phyloP scores from a whole-genome alignment of 1,139 yeast species.

The Hyphopichia khmerensis region DNA sequence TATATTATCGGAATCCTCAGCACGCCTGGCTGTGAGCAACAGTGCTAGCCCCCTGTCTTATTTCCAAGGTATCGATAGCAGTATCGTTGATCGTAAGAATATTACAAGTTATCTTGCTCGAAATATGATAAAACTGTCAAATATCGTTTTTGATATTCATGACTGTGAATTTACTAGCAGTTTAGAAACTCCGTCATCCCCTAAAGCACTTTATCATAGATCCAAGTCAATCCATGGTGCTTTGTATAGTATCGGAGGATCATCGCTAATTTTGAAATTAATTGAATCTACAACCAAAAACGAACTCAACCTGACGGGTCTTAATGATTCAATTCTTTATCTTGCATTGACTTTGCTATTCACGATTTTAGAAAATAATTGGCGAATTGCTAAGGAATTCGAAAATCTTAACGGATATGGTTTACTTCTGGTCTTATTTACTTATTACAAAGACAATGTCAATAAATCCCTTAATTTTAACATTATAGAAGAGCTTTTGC shows the following conservation, averaged over 20 bases:
- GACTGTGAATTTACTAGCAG: slow-evolving; percentile 16
- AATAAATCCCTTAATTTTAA: slow-evolving; percentile 20
- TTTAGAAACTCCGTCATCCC: slow-evolving; percentile 14
- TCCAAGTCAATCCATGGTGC: slow-evolving; percentile 30
- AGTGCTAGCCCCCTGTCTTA: too few relatives aligned
- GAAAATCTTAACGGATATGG: slow-evolving; percentile 45
- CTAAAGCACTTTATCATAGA: slow-evolving; percentile 20
- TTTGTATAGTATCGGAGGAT: slow-evolving; percentile 38
- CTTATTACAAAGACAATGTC: slow-evolving; percentile 24
- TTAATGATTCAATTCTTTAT: slow-evolving; percentile 22
- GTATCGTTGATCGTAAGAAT: slow-evolving; percentile 15
- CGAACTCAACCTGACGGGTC: slow-evolving; percentile 4
- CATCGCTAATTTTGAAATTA: slow-evolving; percentile 28
- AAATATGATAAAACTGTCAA: slow-evolving; percentile 20
- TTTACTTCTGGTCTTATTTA: slow-evolving; percentile 30
- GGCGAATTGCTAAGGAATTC: slow-evolving; percentile 43
- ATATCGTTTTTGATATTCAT: slow-evolving; percentile 33
- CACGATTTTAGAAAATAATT: slow-evolving; percentile 27
- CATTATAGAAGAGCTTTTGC: neutral
- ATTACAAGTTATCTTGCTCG: slow-evolving; percentile 21
- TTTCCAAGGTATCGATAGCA: neutral
- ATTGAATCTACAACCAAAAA: slow-evolving; percentile 27
- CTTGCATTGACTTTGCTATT: slow-evolving; percentile 26
- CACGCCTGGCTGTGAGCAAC: neutral
- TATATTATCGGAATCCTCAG: neutral